Base-by-base conservation (phyloP, 2,329 filamentous ascomycete species). In the Periconia sp. region DNA sequence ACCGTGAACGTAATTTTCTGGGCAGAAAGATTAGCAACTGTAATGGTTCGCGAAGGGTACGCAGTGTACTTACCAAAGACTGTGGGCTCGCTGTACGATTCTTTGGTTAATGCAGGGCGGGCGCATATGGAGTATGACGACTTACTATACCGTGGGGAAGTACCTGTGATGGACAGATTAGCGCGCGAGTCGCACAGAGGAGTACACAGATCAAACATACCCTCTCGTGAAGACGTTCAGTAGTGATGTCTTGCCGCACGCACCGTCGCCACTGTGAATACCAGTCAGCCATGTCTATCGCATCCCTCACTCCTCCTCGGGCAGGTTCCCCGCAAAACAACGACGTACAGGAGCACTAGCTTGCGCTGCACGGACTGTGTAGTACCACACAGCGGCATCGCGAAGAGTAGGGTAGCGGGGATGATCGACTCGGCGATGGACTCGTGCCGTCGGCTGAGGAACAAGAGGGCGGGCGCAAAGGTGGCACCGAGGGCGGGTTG, bases 161-260 rank as follows among this genome's bases (percentile, higher is more conserved):
- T 96, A 96, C 53, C 89, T 92, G 48, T 42, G 50, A n/a, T n/a
- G n/a, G 35, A 48, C 22, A 19, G 23, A 38, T 61, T 43, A 63
- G 55, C 46, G 26, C 28, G 24, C 28, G 36, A 15, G 32, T 40
- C 21, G 16, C 19, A n/a, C n/a, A n/a, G n/a, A n/a, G n/a, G 21
- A 26, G 8, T 24, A 23, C 11, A 6, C 10, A 16, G 24, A 19
- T 10, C 26, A 34, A 46, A 77, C 84, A 61, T 77, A 95, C 88
- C 92, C 92, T 87, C 92, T 85, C 58, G 94, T 99, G 76, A 99
- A 99, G 71, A 99, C 94, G 71, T 99, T 99, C 63, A 99, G 77
- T 65, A 97, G 75, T 54, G 92, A 96, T 41, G 94, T 99, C 81
- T 99, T 99, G 68, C 92, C 92, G 73, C 88, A 95, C 60, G 92